phyloP scores from a whole-genome alignment of 495 filamentous ascomycete genomes.

The Penicillium flavigenum region DNA sequence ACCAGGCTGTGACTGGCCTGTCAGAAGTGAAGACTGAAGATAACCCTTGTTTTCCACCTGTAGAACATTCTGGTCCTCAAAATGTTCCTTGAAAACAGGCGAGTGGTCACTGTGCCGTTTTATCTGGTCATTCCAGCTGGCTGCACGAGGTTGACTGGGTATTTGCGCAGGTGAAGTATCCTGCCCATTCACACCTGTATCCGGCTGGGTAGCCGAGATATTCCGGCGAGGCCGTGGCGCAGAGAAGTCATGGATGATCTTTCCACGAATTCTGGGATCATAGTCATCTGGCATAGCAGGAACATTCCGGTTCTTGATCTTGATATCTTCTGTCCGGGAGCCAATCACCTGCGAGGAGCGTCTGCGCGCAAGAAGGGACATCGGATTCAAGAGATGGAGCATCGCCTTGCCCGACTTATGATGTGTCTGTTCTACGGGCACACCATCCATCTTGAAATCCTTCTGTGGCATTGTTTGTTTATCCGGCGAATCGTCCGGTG shows the following conservation, averaged over 20 bases:
- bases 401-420: slow-evolving; percentile 56
- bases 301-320: slow-evolving; percentile 47
- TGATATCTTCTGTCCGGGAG: slow-evolving; percentile 48
- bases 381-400: slow-evolving; percentile 68
- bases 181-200: slow-evolving; percentile 12
- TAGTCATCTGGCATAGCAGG: slow-evolving; percentile 68
- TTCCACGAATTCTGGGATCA: slow-evolving; percentile 82
- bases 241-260: slow-evolving; percentile 86
- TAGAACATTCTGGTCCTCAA: slow-evolving; percentile 56
- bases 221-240: slow-evolving; percentile 68
- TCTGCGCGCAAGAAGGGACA: slow-evolving; percentile 59
- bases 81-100: slow-evolving; percentile 67
- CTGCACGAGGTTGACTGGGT: slow-evolving; percentile 5
- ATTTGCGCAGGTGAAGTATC: slow-evolving; percentile 17
- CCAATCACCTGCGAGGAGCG: slow-evolving; percentile 53
- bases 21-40: slow-evolving; percentile 46
- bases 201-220: slow-evolving; percentile 41
- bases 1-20: slow-evolving; percentile 35
- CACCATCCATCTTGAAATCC: slow-evolving; percentile 32
- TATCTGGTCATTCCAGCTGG: slow-evolving; percentile 31
- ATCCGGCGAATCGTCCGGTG: slow-evolving; percentile 35
- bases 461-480: slow-evolving; percentile 27
- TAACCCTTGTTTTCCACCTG: slow-evolving; percentile 52
- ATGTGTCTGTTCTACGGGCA: slow-evolving; percentile 29
- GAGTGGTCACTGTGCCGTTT: slow-evolving; percentile 51